These are phyloP conservation scores for Trichoderma sp. DNA, from an alignment of 2,329 filamentous ascomycete species.

Conservation along the genomic window DNA sequence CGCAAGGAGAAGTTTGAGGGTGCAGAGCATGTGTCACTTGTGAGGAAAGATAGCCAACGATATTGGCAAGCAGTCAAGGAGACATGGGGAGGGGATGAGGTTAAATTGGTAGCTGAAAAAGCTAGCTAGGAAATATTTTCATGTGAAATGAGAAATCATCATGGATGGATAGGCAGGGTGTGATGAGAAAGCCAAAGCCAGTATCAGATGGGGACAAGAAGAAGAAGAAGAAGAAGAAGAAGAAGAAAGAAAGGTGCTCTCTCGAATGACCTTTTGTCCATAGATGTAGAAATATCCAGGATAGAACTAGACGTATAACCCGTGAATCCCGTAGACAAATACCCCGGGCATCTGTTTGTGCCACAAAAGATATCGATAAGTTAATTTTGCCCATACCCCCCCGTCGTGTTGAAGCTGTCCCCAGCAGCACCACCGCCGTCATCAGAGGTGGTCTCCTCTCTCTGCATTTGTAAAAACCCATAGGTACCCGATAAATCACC, in stretches of 20 bases:
- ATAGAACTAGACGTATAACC: not conserved
- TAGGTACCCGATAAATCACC: not conserved
- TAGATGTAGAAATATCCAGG: not conserved
- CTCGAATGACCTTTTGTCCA: not conserved
- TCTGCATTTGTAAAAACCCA: not conserved
- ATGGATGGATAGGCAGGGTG: not conserved
- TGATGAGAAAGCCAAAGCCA: not conserved
- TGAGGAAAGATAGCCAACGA: constrained; percentile 41
- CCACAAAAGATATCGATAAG: not conserved
- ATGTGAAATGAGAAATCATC: not conserved
- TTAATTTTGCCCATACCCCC: not conserved
- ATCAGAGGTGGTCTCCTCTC: not conserved
- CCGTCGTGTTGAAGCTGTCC: not conserved
- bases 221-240: not conserved
- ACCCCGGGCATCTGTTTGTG: not conserved
- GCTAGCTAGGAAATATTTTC: not conserved
- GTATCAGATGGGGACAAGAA: not conserved
- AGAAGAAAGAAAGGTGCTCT: not conserved
- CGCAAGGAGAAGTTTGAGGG: constrained; percentile 45
- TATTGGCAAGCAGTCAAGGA: constrained; percentile 51
- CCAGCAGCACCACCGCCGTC: not conserved
- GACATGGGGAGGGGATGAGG: constrained; percentile 43
- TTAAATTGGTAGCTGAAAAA: not conserved
- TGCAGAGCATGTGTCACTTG: constrained; percentile 51
- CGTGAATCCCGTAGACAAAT: not conserved